A percentile compares a stretch with the other conserved stretches of the same genome.
Conservation (phyloP, 306 rosid species). For the Rubus idaeus region DNA sequence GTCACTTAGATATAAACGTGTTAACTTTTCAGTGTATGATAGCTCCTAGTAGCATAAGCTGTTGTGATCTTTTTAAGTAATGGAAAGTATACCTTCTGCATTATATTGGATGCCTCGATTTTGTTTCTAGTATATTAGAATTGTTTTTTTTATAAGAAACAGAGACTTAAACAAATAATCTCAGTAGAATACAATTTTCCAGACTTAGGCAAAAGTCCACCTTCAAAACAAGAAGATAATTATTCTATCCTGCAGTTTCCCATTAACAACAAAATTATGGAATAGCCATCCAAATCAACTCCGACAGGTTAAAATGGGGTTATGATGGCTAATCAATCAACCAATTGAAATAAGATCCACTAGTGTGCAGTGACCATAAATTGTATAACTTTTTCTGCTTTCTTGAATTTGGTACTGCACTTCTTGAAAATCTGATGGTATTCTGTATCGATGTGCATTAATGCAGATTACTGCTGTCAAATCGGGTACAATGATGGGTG, state of each 20-base stretch:
- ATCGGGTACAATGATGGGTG: conserved; percentile 97
- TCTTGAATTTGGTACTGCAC: background rate
- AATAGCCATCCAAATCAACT: background rate
- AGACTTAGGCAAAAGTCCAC: background rate
- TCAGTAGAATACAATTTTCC: background rate
- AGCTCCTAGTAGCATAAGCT: background rate
- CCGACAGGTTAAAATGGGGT: background rate
- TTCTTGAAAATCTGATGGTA: conserved; percentile 7
- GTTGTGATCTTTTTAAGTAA: background rate
- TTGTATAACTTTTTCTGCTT: background rate
- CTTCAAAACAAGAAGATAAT: background rate
- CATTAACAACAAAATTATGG: background rate
- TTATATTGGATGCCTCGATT: too few species aligned
- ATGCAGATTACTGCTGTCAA: conserved; percentile 66
- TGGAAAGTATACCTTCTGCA: background rate
- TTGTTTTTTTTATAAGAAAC: background rate
- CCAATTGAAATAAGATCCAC: background rate
- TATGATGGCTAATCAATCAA: background rate
- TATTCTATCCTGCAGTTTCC: background rate
- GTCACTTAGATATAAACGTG: background rate
- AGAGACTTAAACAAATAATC: background rate
- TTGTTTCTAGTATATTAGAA: too few species aligned
- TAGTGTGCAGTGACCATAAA: background rate
- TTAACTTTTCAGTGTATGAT: background rate
- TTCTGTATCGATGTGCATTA: conserved; percentile 27